phyloP scores from a whole-genome alignment of 306 rosid species.

The Pterocarpus santalinus region DNA sequence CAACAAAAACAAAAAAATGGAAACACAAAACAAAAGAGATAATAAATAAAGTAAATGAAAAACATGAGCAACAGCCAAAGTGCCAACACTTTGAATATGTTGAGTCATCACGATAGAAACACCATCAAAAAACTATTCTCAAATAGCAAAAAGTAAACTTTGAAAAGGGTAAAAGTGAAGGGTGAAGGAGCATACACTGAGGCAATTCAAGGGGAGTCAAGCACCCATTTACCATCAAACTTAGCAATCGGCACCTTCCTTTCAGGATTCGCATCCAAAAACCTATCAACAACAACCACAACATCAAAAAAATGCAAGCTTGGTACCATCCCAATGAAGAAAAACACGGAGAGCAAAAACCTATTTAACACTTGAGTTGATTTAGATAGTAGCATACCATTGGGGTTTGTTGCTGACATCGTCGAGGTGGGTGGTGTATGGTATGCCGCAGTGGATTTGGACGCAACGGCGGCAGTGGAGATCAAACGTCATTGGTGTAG shows the following conservation, averaged over 20 bases:
- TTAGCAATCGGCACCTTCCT: constrained; percentile 87
- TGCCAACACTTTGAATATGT: neutral
- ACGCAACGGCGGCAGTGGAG: no score
- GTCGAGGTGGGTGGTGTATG: constrained; percentile 62
- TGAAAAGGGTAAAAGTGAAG: constrained; percentile 3
- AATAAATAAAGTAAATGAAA: neutral
- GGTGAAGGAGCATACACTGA: constrained; percentile 66
- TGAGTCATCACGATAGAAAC: neutral
- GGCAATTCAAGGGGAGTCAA: constrained; percentile 82
- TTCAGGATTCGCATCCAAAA: constrained; percentile 74
- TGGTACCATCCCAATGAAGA: neutral
- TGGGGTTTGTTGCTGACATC: constrained; percentile 71
- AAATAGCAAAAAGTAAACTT: neutral
- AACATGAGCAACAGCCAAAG: neutral
- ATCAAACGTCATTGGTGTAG: no score
- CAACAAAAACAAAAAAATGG: neutral
- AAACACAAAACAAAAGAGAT: neutral
- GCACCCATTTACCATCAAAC: constrained; percentile 81
- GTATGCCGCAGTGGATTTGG: neutral
- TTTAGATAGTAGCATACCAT: constrained; percentile 55
- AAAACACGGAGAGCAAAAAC: neutral
- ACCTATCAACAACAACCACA: constrained; percentile 55
- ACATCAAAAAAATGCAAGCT: neutral
- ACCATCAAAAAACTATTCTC: neutral
- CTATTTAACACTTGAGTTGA: neutral